Evolutionary conservation across 2,329 filamentous ascomycete genomes (phyloP).

Genomic region (Cryoendolithus antarcticus): DNA sequence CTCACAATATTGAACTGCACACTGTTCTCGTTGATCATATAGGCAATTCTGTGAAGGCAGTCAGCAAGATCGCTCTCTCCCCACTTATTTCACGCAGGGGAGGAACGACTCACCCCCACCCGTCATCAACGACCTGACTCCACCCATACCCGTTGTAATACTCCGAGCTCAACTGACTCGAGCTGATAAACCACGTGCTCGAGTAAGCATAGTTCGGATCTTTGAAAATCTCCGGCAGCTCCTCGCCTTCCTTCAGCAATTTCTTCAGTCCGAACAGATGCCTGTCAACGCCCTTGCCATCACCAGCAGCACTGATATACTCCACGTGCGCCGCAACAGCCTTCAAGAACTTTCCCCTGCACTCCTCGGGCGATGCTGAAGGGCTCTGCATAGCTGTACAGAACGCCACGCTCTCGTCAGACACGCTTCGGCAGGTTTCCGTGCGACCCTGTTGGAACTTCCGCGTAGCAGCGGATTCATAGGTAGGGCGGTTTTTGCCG

Average conservation of each 20-base stretch:
- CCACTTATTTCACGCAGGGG: neutral
- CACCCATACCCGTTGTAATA: slow-evolving; percentile 99
- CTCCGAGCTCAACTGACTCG: slow-evolving; percentile 82
- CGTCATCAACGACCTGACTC: slow-evolving; percentile 92
- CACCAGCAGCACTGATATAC: slow-evolving; percentile 80
- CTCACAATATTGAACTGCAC: slow-evolving; percentile 97
- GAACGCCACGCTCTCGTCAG: slow-evolving; percentile 82
- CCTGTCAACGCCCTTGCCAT: slow-evolving; percentile 87
- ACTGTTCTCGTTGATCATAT: slow-evolving; percentile 99
- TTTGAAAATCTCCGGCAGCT: slow-evolving; percentile 68
- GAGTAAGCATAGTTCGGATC: slow-evolving; percentile 81
- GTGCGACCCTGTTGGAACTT: slow-evolving; percentile 95
- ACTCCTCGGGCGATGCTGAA: slow-evolving; percentile 48
- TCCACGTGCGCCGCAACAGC: slow-evolving; percentile 73
- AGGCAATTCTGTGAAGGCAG: slow-evolving; percentile 52
- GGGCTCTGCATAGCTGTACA: slow-evolving; percentile 75
- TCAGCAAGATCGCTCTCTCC: slow-evolving; percentile 9
- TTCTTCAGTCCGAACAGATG: slow-evolving; percentile 98
- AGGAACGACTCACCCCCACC: slow-evolving; percentile 51
- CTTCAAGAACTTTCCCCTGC: slow-evolving; percentile 64
- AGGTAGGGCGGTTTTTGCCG: slow-evolving; percentile 92
- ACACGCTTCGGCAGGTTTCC: slow-evolving; percentile 87
- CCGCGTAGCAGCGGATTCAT: slow-evolving; percentile 88
- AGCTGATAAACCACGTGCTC: slow-evolving; percentile 77
- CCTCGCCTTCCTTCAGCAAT: slow-evolving; percentile 66